A percentile compares a stretch with the other conserved stretches of the same genome.
Conservation (phyloP, 2,329 filamentous ascomycete genomes). For the Epichloe baconii region DNA sequence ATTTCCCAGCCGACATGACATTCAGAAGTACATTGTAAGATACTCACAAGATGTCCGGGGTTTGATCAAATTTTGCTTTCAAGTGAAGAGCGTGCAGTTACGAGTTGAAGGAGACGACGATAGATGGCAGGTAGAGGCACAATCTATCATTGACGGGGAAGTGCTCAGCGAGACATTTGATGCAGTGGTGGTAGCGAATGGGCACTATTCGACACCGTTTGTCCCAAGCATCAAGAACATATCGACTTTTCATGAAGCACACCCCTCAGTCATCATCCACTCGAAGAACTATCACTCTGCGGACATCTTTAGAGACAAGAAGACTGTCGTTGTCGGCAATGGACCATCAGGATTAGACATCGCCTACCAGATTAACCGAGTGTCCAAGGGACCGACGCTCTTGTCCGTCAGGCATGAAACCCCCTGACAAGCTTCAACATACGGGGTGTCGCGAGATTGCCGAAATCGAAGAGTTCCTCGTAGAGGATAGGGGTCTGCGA, state of each 20-base stretch:
- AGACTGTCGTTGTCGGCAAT: slow-evolving; percentile 74
- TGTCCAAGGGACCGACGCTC: slow-evolving; percentile 49
- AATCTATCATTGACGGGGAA: slow-evolving; percentile 31
- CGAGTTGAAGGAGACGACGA: slow-evolving; percentile 20
- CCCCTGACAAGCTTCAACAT: slow-evolving; percentile 30
- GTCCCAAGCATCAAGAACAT: slow-evolving; percentile 52
- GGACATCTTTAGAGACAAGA: slow-evolving; percentile 50
- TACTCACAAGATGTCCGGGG: slow-evolving; percentile 58
- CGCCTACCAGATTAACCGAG: slow-evolving; percentile 55
- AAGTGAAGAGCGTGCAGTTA: slow-evolving; percentile 47
- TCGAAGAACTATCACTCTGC: slow-evolving; percentile 69
- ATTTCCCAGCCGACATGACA: slow-evolving; percentile 59
- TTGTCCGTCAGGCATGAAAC: slow-evolving; percentile 45
- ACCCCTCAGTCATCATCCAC: slow-evolving; percentile 53
- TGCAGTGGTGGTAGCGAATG: slow-evolving; percentile 62
- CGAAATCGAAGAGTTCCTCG: slow-evolving; percentile 44
- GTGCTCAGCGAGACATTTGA: slow-evolving; percentile 44
- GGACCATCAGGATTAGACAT: slow-evolving; percentile 79
- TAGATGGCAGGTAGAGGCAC: slow-evolving; percentile 49
- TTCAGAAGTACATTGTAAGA: slow-evolving; percentile 59
- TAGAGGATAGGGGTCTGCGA: slow-evolving; percentile 43
- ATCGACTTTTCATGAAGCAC: slow-evolving; percentile 40
- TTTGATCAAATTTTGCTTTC: slow-evolving; percentile 56
- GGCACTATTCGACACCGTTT: slow-evolving; percentile 59
- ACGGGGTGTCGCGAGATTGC: slow-evolving; percentile 37